A percentile compares a stretch with the other conserved stretches of the same genome.
These are phyloP conservation scores for Skeletonema costatum DNA, from an alignment of 108 stramenopile genomes.

Conservation along the genomic window DNA sequence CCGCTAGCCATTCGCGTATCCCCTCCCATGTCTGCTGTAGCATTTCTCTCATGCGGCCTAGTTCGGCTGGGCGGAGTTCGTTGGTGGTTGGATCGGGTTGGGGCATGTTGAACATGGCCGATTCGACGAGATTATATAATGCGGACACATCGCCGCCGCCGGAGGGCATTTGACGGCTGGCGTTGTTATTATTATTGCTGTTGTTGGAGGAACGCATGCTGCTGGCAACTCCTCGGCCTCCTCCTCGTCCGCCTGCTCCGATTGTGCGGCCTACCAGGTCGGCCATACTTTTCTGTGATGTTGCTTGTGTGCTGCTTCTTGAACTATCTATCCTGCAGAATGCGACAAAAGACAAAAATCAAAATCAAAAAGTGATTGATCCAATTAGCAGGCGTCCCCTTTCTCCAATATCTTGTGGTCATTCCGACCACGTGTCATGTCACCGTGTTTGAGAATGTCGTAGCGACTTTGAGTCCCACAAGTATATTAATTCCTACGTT, in stretches of 20 bases:
- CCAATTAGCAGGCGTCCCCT: too few species aligned
- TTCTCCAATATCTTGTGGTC: too few species aligned
- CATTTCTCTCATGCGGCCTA: slow-evolving; percentile 13
- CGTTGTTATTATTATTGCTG: background rate
- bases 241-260: background rate
- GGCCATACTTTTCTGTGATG: background rate
- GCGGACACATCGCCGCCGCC: slow-evolving; percentile 1
- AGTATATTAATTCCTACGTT: too few species aligned
- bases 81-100: background rate
- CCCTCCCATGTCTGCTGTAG: slow-evolving; percentile 27
- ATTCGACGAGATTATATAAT: slow-evolving; percentile 22
- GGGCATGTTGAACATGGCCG: slow-evolving; percentile 27
- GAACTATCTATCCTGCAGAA: too few species aligned
- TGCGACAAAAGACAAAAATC: too few species aligned
- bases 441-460: too few species aligned
- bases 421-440: too few species aligned
- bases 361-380: too few species aligned
- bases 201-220: background rate
- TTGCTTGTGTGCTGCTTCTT: too few species aligned
- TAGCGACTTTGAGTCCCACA: too few species aligned
- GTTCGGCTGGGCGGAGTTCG: slow-evolving; percentile 13
- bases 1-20: slow-evolving; percentile 22
- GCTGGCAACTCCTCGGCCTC: background rate
- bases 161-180: background rate
- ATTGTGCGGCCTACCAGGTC: background rate